Conservation (phyloP, 148 eudicot species). For the Chenopodium suecicum region DNA sequence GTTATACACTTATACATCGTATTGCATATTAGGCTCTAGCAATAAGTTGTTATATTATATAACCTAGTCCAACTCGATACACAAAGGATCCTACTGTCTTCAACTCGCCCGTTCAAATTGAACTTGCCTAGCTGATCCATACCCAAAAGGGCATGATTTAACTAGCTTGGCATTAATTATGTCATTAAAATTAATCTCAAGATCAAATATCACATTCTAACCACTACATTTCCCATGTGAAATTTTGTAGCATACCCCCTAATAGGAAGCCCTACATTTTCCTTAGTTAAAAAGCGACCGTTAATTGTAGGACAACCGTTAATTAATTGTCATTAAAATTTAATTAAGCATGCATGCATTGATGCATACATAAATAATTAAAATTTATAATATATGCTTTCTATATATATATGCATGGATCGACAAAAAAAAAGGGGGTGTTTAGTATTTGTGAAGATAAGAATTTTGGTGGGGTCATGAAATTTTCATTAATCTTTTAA, state of each 20-base stretch:
- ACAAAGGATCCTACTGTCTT: too few relatives aligned
- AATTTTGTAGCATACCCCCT: background rate
- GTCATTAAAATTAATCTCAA: background rate
- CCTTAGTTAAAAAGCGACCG: background rate
- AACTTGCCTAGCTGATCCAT: background rate
- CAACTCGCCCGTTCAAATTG: too few relatives aligned
- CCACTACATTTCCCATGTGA: background rate
- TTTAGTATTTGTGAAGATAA: background rate
- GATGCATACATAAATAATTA: too few relatives aligned
- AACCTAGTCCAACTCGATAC: too few relatives aligned
- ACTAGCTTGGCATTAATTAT: too few relatives aligned
- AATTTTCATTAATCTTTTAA: background rate
- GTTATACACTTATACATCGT: too few relatives aligned
- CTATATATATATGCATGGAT: background rate
- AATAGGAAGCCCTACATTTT: background rate
- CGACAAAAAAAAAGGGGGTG: background rate
- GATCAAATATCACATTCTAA: background rate
- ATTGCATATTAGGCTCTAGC: too few relatives aligned
- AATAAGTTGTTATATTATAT: too few relatives aligned
- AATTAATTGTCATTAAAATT: background rate
- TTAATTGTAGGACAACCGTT: slow-evolving; percentile 1
- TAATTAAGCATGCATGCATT: background rate
- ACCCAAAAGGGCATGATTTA: background rate
- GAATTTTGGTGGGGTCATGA: background rate
- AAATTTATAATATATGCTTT: too few relatives aligned